These are phyloP conservation scores for Pseudogymnoascus pannorum DNA, from an alignment of 2,329 filamentous ascomycete species.

Conservation along the genomic window DNA sequence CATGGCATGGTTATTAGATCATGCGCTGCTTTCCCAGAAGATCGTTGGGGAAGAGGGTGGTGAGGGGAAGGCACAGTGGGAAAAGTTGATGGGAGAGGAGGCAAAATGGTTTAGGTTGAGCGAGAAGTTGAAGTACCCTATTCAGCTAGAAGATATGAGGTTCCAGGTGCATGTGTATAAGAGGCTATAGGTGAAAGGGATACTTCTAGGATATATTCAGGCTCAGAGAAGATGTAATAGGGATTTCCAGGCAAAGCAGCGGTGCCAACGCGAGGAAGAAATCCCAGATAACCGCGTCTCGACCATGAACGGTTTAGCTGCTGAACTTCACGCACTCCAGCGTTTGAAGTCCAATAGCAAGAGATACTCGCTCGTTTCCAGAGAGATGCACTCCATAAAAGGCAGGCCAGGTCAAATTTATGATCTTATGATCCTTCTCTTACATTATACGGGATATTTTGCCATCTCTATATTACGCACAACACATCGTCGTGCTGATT, in stretches of 20 bases:
- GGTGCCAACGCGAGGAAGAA: background rate
- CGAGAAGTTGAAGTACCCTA: slow-evolving; percentile 64
- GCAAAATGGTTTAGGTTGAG: slow-evolving; percentile 78
- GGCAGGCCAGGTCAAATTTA: background rate
- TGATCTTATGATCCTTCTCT: background rate
- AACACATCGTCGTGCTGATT: background rate
- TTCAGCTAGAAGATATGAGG: slow-evolving; percentile 87
- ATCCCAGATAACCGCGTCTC: no score
- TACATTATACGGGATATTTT: background rate
- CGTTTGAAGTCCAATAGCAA: background rate
- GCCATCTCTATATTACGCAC: background rate
- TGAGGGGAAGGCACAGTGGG: slow-evolving; percentile 47
- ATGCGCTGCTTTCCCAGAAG: slow-evolving; percentile 56
- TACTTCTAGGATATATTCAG: background rate
- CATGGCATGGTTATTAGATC: slow-evolving; percentile 88
- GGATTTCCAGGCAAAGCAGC: background rate
- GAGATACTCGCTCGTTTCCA: background rate
- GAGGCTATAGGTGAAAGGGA: slow-evolving; percentile 24
- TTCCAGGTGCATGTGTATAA: slow-evolving; percentile 85
- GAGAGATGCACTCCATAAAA: background rate
- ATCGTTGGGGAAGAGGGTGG: slow-evolving; percentile 25
- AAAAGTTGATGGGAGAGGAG: slow-evolving; percentile 66
- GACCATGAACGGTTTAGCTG: background rate
- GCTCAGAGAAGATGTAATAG: no score
- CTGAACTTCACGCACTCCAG: background rate